Base-by-base conservation (phyloP, 2,329 filamentous ascomycete genomes). In the Fusarium decemcellulare region DNA sequence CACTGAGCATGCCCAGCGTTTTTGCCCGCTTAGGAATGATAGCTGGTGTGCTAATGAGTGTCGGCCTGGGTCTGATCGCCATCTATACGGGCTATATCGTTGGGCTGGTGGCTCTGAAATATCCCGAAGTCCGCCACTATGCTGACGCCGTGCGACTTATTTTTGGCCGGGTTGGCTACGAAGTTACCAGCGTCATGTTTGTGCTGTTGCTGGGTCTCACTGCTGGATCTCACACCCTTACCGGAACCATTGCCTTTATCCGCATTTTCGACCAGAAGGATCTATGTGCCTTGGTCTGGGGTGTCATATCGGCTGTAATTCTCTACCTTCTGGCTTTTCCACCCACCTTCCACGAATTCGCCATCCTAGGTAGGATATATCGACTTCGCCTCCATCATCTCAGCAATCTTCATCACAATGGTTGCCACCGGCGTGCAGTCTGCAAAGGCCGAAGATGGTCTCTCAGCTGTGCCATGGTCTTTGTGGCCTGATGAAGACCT, bases 191-290 rank as follows among this genome's bases (percentile, higher is more conserved):
- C 23, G 78, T 82, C 67, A 89, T 87, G 67, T 90, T 91, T 71
- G 80, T 86, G 9, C 78, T 93, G 18, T 88, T 92, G 77, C 82
- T 93, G 40, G 80, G 91, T 59, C 92, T 93, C 79, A 86, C 92
- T 71, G 90, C 91, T 78, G 90, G 87, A 34, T 91, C 90, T n/a
- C 92, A 94, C 79, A 83, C 92, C 53, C 81, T 93, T 65, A 92
- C 90, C 0, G 92, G 92, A 70, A 86, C 86, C 36, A 90, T 93
- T 72, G 91, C 91, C 70, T 87, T 93, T 78, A 89, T 90, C 71
- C 88, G 85, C 54, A 82, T 93, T 54, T 90, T 89, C 6, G 77
- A 86, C 5, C n/a, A n/a, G n/a, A 85, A 91, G 66, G 87, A 76
- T 50, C 73, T 78, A 15, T 86, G 84, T 77, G 81, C 81, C 23